Base-by-base conservation (phyloP, 768 basidiomycete species). In the Podaxis mareebaensis region DNA sequence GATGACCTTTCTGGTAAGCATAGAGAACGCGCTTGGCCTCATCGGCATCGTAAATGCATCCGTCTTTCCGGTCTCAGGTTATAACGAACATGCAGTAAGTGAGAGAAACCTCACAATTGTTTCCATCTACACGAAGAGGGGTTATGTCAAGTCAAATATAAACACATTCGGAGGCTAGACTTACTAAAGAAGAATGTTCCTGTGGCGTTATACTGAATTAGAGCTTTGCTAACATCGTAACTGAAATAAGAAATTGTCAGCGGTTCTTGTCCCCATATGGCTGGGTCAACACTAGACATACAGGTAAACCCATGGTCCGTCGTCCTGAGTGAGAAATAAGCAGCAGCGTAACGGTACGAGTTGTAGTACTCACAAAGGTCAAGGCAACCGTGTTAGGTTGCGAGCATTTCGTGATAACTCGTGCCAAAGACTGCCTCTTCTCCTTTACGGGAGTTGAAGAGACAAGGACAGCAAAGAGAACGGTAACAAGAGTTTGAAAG, bases 121-220 rank as follows among this genome's bases (percentile, higher is more conserved):
- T 74, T 28, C 79, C 78, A 66, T 79, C 78, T 78, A 52, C 22
- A 22, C 8, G 39, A 24, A 22, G 48, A 3, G 20, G 33, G 24
- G 49, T 38, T 61, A 15, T 13, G 40, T 39, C 24, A 10, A 15
- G 15, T 22, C 30, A n/a, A 20, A 20, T 20, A 46, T n/a, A 17
- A 8, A 17, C 36, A 15, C 13, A 58, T 7, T 4, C 4, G 17
- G 7, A 6, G 11, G 38, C 15, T 24, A 28, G 30, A 73, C 78
- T n/a, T 67, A 79, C 78, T 79, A 66, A 78, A 76, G 74, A 81
- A 82, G 67, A 82, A 82, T 0, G 81, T 81, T 5, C 75, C 81
- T 8, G 71, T 78, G 6, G 75, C 77, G 46, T 73, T 73, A 44
- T 73, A 75, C 12, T 69, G 71, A 6, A 67, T 67, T 15, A 80